Percentiles rank a stretch among this genome's conserved stretches.
phyloP scores from a whole-genome alignment of 495 filamentous ascomycete species.

The Talaromyces wortmannii region DNA sequence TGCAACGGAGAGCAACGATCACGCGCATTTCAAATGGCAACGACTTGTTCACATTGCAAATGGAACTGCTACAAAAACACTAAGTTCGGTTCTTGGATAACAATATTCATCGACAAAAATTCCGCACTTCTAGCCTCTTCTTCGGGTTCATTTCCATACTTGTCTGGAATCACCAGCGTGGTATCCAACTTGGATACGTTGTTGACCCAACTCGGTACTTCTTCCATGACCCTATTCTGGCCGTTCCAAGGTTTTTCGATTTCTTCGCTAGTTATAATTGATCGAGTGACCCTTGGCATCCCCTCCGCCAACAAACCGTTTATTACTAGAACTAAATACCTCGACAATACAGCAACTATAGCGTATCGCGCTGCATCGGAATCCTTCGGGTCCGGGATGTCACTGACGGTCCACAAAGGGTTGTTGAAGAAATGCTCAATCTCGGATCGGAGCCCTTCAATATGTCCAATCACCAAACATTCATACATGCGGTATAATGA shows the following conservation, averaged over 20 bases:
- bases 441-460: background rate
- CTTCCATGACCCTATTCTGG: background rate
- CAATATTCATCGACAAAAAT: background rate
- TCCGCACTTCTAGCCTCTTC: background rate
- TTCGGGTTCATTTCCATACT: background rate
- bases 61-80: background rate
- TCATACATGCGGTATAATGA: conserved; percentile 1
- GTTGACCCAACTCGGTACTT: background rate
- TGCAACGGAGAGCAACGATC: no score
- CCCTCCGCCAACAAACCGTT: background rate
- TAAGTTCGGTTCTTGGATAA: background rate
- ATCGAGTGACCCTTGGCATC: background rate
- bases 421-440: background rate
- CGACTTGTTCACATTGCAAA: background rate
- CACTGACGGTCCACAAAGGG: background rate
- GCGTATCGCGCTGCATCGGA: background rate
- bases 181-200: background rate
- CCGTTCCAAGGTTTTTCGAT: background rate
- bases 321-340: background rate
- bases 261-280: background rate
- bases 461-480: background rate
- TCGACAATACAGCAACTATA: background rate
- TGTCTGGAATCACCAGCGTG: background rate
- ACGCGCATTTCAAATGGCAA: no score
- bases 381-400: background rate